These are phyloP conservation scores for Penicillium sp. DNA, from an alignment of 2,329 filamentous ascomycete species.

Conservation along the genomic window DNA sequence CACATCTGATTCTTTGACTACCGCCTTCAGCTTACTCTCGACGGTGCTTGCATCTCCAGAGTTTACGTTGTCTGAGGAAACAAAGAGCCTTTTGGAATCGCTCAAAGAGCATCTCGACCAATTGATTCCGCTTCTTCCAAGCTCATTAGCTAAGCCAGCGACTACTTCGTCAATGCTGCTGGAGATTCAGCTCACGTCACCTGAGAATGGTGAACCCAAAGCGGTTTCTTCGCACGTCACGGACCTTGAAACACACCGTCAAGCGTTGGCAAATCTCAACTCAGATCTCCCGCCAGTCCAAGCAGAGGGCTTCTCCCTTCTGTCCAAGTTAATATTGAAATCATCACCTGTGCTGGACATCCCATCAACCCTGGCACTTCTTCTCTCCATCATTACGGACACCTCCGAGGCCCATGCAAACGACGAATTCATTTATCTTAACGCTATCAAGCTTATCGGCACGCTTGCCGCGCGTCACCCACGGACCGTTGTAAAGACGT, in stretches of 20 bases:
- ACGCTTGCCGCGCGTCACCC: conserved; percentile 38
- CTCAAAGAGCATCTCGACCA: conserved; percentile 34
- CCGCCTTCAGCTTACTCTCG: conserved; percentile 39
- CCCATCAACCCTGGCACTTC: conserved; percentile 36
- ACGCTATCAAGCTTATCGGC: conserved; percentile 39
- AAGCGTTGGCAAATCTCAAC: conserved; percentile 36
- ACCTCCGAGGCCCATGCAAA: conserved; percentile 26
- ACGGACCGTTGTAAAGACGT: conserved; percentile 35
- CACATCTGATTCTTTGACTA: conserved; percentile 33
- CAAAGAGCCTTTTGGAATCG: conserved; percentile 24
- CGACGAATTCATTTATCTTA: conserved; percentile 42
- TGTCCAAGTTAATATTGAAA: conserved; percentile 36
- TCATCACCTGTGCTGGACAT: conserved; percentile 41
- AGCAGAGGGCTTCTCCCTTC: conserved; percentile 39
- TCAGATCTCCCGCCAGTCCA: conserved; percentile 39
- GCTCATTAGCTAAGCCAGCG: conserved; percentile 31
- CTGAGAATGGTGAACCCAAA: conserved; percentile 19
- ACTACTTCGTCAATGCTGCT: conserved; percentile 40
- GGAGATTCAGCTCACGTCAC: conserved; percentile 34
- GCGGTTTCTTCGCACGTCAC: conserved; percentile 22
- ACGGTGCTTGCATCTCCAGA: conserved; percentile 40
- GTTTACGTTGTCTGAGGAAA: conserved; percentile 29
- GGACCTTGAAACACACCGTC: conserved; percentile 38
- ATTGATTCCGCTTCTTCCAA: conserved; percentile 30
- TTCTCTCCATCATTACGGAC: conserved; percentile 36